Evolutionary conservation across 2,329 filamentous ascomycete species (phyloP).

Genomic region (Arachnopeziza araneosa): DNA sequence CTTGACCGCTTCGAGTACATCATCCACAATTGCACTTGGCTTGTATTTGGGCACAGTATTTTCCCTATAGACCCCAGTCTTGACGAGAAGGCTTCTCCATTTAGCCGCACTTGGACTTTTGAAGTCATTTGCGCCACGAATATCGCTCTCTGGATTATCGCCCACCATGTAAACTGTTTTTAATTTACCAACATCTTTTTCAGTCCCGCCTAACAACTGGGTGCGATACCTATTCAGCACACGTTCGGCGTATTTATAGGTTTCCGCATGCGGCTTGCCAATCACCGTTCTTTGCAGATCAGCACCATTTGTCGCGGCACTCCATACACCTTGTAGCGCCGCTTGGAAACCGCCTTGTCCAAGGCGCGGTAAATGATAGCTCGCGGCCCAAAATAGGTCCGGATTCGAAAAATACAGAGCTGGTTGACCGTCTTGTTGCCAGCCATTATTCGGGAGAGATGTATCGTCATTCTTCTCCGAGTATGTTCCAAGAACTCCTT

Average conservation of each 20-base stretch:
- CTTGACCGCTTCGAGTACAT: slow-evolving; percentile 70
- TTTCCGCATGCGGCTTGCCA: slow-evolving; percentile 74
- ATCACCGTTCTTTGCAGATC: slow-evolving; percentile 61
- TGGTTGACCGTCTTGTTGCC: slow-evolving; percentile 76
- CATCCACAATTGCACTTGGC: slow-evolving; percentile 62
- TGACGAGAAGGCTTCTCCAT: slow-evolving; percentile 73
- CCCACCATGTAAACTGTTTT: slow-evolving; percentile 89
- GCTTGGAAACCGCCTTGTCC: slow-evolving; percentile 89
- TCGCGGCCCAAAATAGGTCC: slow-evolving; percentile 83
- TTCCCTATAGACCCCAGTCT: slow-evolving; percentile 69
- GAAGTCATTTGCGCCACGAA: slow-evolving; percentile 78
- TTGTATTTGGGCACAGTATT: slow-evolving; percentile 49
- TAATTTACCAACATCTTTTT: slow-evolving; percentile 41
- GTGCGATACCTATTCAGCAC: slow-evolving; percentile 57
- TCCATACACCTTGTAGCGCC: slow-evolving; percentile 76
- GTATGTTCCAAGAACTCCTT: slow-evolving; percentile 77
- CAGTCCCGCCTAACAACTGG: slow-evolving; percentile 13
- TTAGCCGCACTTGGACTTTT: slow-evolving; percentile 58
- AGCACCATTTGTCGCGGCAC: slow-evolving; percentile 57
- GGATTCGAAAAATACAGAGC: slow-evolving; percentile 82
- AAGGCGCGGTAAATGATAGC: slow-evolving; percentile 77
- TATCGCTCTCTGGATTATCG: slow-evolving; percentile 85
- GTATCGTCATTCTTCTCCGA: slow-evolving; percentile 64
- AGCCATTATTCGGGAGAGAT: slow-evolving; percentile 66
- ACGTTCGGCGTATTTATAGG: slow-evolving; percentile 80